Evolutionary conservation across 2,329 filamentous ascomycete species (phyloP).

Genomic region (Ustilaginoidea virens): DNA sequence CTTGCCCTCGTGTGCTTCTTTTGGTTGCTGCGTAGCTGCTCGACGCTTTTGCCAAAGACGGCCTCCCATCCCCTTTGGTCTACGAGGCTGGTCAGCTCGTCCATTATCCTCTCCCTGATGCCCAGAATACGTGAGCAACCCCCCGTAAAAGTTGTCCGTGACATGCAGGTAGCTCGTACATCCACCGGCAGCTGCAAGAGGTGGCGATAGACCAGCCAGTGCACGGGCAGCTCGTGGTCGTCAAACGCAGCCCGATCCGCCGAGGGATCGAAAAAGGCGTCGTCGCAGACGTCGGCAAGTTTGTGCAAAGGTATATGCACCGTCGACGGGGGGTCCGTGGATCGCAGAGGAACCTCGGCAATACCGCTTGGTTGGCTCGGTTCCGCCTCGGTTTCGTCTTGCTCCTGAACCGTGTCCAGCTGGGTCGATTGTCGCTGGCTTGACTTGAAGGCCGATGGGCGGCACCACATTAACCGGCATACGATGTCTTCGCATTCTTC

Average conservation of each 20-base stretch:
- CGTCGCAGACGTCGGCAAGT: constrained; percentile 61
- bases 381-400: constrained; percentile 33
- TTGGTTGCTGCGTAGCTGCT: constrained; percentile 31
- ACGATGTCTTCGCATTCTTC: constrained; percentile 71
- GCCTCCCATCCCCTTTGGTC: constrained; percentile 60
- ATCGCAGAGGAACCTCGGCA: constrained; percentile 29
- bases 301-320: constrained; percentile 52
- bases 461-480: constrained; percentile 65
- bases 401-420: constrained; percentile 37
- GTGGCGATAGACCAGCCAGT: constrained; percentile 58
- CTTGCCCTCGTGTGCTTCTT: constrained; percentile 19
- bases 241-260: constrained; percentile 47
- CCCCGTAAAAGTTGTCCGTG: constrained; percentile 74
- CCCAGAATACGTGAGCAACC: constrained; percentile 68
- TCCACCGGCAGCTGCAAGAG: constrained; percentile 68
- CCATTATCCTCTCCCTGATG: constrained; percentile 59
- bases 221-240: constrained; percentile 72
- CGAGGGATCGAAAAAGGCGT: constrained; percentile 51
- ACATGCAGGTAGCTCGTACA: constrained; percentile 71
- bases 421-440: constrained; percentile 22
- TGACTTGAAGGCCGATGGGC: constrained; percentile 15
- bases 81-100: constrained; percentile 56
- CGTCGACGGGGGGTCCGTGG: constrained; percentile 33
- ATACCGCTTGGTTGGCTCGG: constrained; percentile 11
- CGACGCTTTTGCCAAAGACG: constrained; percentile 54